Conservation (phyloP, 1,284 basidiomycete genomes). For the Austroboletus niveus region DNA sequence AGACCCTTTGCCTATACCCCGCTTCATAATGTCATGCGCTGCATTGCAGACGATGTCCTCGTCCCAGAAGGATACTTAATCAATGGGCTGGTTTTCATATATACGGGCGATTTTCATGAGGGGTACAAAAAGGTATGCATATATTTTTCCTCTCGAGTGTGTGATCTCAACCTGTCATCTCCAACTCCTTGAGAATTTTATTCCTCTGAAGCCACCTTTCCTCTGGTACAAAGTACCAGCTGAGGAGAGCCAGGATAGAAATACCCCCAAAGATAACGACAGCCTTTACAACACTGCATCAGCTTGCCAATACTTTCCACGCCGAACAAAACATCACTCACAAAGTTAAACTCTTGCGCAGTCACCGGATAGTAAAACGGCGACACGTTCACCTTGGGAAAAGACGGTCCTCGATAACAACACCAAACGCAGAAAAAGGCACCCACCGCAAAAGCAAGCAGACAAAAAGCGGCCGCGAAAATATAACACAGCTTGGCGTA, state of each 20-base stretch:
- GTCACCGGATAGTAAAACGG: conserved; percentile 81
- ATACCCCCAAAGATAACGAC: conserved; percentile 75
- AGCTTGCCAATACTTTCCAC: conserved; percentile 11
- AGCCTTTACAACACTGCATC: conserved; percentile 43
- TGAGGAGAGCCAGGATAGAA: conserved; percentile 71
- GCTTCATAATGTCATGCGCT: conserved; percentile 90
- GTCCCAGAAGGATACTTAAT: conserved; percentile 51
- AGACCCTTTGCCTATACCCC: conserved; percentile 94
- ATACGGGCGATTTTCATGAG: too few relatives aligned
- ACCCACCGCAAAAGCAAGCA: conserved; percentile 66
- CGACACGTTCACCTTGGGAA: conserved; percentile 66
- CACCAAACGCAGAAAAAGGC: background rate
- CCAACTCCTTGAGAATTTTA: conserved; percentile 50
- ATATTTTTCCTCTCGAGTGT: too few relatives aligned
- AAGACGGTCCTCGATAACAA: background rate
- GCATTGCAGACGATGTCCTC: conserved; percentile 81
- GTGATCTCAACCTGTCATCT: conserved; percentile 29
- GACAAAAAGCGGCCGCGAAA: conserved; percentile 68
- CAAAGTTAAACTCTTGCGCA: conserved; percentile 75
- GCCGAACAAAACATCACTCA: conserved; percentile 37
- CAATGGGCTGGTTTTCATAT: too few relatives aligned
- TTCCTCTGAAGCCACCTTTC: conserved; percentile 74
- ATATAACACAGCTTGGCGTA: conserved; percentile 68
- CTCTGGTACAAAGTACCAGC: conserved; percentile 75
- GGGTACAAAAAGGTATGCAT: too few relatives aligned